phyloP scores from a whole-genome alignment of 1,284 basidiomycete genomes.

The Flammula alnicola region DNA sequence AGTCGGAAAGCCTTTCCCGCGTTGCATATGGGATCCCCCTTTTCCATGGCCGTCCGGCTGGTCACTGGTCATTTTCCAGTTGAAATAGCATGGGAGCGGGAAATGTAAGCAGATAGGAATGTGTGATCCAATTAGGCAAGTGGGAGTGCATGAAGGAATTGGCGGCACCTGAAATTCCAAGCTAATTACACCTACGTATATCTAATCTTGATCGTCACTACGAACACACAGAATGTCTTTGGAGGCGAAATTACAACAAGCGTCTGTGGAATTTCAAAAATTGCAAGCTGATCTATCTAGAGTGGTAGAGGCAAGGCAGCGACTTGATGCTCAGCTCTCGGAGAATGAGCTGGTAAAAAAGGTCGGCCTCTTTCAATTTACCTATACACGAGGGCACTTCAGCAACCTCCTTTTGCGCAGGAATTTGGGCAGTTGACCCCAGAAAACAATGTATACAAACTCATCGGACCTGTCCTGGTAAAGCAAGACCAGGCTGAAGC shows the following conservation, averaged over 20 bases:
- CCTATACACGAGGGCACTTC: neutral
- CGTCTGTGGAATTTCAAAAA: slow-evolving; percentile 79
- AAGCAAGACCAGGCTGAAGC: slow-evolving; percentile 92
- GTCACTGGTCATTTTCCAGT: neutral
- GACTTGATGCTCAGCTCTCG: slow-evolving; percentile 85
- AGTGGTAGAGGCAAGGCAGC: slow-evolving; percentile 80
- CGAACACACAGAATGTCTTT: slow-evolving; percentile 32
- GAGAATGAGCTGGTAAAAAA: slow-evolving; percentile 95
- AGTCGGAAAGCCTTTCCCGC: neutral
- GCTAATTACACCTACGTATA: no score
- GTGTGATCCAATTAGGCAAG: no score
- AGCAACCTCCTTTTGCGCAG: slow-evolving; percentile 43
- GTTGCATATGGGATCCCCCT: neutral
- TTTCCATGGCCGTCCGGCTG: neutral
- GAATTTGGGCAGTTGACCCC: slow-evolving; percentile 83
- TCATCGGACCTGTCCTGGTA: slow-evolving; percentile 90
- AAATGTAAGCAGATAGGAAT: no score
- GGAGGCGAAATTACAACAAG: slow-evolving; percentile 59
- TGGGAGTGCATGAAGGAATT: no score
- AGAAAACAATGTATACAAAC: slow-evolving; percentile 89
- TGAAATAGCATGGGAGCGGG: slow-evolving; percentile 1
- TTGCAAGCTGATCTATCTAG: slow-evolving; percentile 75
- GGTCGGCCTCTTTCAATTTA: slow-evolving; percentile 45
- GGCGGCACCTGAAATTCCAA: no score
- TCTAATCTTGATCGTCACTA: slow-evolving; percentile 14